phyloP scores from a whole-genome alignment of 2,329 filamentous ascomycete genomes.

The Botryosphaeria agaves region DNA sequence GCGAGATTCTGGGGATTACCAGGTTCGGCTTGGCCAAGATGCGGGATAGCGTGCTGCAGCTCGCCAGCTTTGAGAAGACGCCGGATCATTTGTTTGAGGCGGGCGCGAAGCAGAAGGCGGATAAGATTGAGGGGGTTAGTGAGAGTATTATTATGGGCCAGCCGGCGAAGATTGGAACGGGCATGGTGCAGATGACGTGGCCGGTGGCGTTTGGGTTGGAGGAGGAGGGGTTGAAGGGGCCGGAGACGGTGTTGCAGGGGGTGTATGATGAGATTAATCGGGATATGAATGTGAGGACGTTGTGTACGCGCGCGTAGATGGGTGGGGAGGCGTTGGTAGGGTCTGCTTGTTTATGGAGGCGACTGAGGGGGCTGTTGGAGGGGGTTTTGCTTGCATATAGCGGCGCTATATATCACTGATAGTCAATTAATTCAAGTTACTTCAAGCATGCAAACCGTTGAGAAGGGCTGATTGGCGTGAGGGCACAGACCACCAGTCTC shows the following conservation, averaged over 20 bases:
- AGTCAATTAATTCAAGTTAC: too few species aligned
- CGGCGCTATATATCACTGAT: too few species aligned
- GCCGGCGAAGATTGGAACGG: constrained; percentile 80
- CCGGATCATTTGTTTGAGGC: constrained; percentile 95
- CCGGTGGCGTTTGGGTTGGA: constrained; percentile 46
- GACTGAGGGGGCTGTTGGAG: too few species aligned
- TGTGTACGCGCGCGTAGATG: too few species aligned
- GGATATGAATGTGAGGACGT: too few species aligned
- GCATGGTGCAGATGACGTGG: constrained; percentile 77
- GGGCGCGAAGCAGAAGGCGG: constrained; percentile 77
- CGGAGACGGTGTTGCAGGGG: constrained; percentile 52
- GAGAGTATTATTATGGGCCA: constrained; percentile 99
- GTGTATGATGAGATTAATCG: constrained; percentile 8
- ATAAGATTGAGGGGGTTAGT: constrained; percentile 80
- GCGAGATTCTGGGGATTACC: constrained; percentile 89
- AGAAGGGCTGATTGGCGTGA: too few species aligned
- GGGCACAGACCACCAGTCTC: too few species aligned
- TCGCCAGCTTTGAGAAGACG: constrained; percentile 96
- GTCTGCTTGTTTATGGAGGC: too few species aligned
- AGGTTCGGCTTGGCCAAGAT: constrained; percentile 94
- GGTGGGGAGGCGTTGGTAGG: too few species aligned
- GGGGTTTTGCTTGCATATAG: too few species aligned
- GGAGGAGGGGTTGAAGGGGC: constrained; percentile 38
- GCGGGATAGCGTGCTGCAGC: constrained; percentile 81
- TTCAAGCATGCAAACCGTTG: too few species aligned